Evolutionary conservation across 2,329 filamentous ascomycete species (phyloP), one percentile per base, ranked within the genome.

Genomic region (Colletotrichum eremochloae): DNA sequence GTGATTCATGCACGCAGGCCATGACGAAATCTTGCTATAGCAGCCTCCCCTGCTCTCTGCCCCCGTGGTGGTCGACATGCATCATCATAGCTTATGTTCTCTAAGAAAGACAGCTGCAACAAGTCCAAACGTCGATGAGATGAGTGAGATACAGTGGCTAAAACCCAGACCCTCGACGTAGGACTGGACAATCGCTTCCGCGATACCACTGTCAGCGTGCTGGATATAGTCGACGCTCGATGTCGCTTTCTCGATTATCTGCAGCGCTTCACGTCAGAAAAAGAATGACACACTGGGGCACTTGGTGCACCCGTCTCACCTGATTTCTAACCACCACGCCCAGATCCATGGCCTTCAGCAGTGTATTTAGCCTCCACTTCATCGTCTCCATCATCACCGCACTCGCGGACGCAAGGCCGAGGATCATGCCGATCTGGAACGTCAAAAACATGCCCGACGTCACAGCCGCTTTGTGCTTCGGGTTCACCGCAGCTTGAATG

Each of bases 361-460:
- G 55, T 2, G 63, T 42, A 18, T 69, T 63, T 42, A 77, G 52
- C 31, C 68, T 74, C 67, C 66, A 72, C 67, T 64, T 56, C 62
- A 78, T 74, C 8, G 69, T 73, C 44, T 72, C 74, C 56, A 73
- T 76, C 75, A 81, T 81, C 0, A 79, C 77, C 1, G 82, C 81
- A 60, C 82, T 84, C 0, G 81, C 79, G n/a, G 77, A 76, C 0
- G 82, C 80, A 8, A 85, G 75, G 0, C 84, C 83, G 5, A 83
- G 69, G 0, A 84, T 82, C 1, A 79, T 74, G n/a, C 82, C 81
- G 5, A 84, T 75, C 0, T 81, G 81, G 1, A 76, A 75, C 0
- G 79, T 78, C 3, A 86, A 76, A 58, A 83, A 86, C 40, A 85
- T 78, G 2, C 82, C 80, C 1, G 84, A 83, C 6, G 84, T 79